A percentile compares a stretch with the other conserved stretches of the same genome.
Conservation (phyloP, 2,329 filamentous ascomycete species). For the Aplosporella prunicola region DNA sequence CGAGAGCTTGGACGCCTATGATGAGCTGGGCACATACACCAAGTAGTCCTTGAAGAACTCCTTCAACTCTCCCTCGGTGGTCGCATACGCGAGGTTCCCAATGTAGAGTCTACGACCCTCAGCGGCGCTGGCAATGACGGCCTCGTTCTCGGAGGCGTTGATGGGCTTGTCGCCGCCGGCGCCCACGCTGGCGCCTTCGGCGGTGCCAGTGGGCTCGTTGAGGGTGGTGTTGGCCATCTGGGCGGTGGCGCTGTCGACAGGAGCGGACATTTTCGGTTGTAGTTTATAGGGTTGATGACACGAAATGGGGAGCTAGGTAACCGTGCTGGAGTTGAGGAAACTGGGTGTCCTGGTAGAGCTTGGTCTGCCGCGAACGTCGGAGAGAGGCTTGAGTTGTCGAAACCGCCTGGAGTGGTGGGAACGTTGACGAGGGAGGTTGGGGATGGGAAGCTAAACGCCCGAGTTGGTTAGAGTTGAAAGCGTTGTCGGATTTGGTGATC, state of each 20-base stretch:
- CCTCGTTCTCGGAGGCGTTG: constrained; percentile 71
- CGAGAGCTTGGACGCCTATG: too few relatives aligned
- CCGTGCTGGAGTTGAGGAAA: constrained; percentile 29
- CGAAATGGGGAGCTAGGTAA: constrained; percentile 27
- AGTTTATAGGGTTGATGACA: constrained; percentile 44
- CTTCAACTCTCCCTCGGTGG: constrained; percentile 99
- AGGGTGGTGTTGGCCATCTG: constrained; percentile 57
- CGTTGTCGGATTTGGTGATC: constrained; percentile 7
- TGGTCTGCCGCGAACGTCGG: constrained; percentile 11
- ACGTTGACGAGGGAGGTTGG: constrained; percentile 43
- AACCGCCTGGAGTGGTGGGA: constrained; percentile 40
- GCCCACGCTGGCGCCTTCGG: constrained; percentile 44
- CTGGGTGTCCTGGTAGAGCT: constrained; percentile 34
- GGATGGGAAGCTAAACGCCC: too few relatives aligned
- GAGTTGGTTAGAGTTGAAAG: too few relatives aligned
- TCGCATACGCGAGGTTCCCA: constrained; percentile 99
- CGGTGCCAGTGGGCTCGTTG: constrained; percentile 46
- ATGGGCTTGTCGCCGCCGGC: constrained; percentile 52
- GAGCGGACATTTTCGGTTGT: constrained; percentile 69
- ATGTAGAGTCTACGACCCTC: constrained; percentile 99
- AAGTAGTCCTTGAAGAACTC: constrained; percentile 99
- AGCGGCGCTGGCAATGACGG: constrained; percentile 91
- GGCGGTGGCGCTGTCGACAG: constrained; percentile 70
- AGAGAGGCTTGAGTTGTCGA: constrained; percentile 29
- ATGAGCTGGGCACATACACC: constrained; percentile 96